These are phyloP conservation scores for Aspergillus olivimuriae DNA, from an alignment of 495 filamentous ascomycete species.

Conservation along the genomic window DNA sequence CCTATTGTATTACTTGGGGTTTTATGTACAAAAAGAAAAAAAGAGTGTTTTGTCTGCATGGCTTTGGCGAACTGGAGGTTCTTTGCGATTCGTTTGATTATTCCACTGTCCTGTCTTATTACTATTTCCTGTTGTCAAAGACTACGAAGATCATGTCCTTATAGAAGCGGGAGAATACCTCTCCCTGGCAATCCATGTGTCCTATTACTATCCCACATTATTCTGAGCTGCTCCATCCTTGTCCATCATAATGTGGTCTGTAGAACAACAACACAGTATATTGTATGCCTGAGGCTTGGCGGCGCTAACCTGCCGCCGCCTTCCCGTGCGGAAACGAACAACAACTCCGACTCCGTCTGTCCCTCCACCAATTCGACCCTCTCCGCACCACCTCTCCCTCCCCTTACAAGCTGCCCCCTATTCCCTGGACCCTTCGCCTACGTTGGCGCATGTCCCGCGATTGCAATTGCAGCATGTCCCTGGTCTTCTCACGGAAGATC, in stretches of 20 bases:
- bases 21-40: background rate
- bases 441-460: conserved; percentile 6
- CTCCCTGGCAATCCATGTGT: background rate
- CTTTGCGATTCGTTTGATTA: conserved; percentile 11
- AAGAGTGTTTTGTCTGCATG: conserved; percentile 25
- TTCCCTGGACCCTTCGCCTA: conserved; percentile 6
- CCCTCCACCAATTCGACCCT: too few species aligned
- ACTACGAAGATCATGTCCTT: conserved; percentile 21
- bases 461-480: conserved; percentile 24
- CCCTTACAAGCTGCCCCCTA: background rate
- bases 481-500: conserved; percentile 17
- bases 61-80: conserved; percentile 39
- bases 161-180: conserved; percentile 9
- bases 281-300: too few species aligned
- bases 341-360: too few species aligned
- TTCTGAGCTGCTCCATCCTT: too few species aligned
- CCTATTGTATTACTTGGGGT: conserved; percentile 9
- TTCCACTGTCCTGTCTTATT: conserved; percentile 12
- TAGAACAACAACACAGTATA: too few species aligned
- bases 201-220: too few species aligned
- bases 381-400: background rate
- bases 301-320: too few species aligned
- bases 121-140: conserved; percentile 21
- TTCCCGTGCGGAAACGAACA: too few species aligned
- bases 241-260: too few species aligned